phyloP scores from a whole-genome alignment of 2,329 filamentous ascomycete genomes.

The Lachnellula occidentalis region DNA sequence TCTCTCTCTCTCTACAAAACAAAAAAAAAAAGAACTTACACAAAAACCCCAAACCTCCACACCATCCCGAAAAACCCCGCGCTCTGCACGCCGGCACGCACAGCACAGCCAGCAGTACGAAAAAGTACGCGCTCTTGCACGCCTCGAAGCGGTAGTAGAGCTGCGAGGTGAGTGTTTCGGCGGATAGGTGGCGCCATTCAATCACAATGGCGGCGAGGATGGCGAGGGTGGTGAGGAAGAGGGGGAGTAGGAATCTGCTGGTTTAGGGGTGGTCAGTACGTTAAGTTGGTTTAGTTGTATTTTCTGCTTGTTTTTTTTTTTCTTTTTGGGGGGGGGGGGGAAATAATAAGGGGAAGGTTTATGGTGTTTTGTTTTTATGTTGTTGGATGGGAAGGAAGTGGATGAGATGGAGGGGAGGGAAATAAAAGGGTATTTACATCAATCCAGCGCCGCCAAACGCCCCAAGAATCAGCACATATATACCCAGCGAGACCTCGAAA shows the following conservation, averaged over 20 bases:
- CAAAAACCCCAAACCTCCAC: not conserved
- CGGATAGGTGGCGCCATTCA: not conserved
- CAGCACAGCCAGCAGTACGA: not conserved
- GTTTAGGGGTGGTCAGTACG: not conserved
- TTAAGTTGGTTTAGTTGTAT: no score
- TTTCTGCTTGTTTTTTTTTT: no score
- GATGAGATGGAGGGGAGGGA: no score
- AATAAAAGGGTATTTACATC: not conserved
- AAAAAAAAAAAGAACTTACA: not conserved
- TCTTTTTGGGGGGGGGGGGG: not conserved
- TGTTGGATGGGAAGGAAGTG: no score
- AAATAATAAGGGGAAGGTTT: not conserved
- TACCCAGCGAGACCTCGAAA: not conserved
- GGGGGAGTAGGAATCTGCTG: not conserved
- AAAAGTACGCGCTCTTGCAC: not conserved
- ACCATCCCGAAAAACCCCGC: not conserved
- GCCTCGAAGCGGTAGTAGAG: not conserved
- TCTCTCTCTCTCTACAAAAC: not conserved
- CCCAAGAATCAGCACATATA: not conserved
- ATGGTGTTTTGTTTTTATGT: no score
- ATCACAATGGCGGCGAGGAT: not conserved
- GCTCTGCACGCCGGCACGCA: not conserved
- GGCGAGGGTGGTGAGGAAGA: not conserved
- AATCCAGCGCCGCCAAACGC: not conserved
- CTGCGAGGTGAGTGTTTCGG: not conserved